These are phyloP conservation scores for Pleurotus platypus DNA, from an alignment of 768 basidiomycete genomes.

Conservation along the genomic window DNA sequence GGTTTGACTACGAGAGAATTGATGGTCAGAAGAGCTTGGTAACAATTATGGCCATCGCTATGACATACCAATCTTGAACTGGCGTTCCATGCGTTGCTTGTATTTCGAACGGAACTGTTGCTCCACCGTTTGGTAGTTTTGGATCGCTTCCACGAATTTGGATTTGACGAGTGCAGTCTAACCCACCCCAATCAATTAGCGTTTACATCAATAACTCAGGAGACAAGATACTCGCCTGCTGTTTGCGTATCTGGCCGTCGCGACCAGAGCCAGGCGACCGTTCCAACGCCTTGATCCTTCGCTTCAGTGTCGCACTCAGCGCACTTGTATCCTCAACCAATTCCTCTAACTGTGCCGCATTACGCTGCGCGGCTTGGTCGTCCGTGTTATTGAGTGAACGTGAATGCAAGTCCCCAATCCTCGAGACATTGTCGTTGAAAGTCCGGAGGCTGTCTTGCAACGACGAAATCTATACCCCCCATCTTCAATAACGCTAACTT, in stretches of 20 bases:
- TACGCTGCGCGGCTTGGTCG: constrained; percentile 59
- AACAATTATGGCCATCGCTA: background rate
- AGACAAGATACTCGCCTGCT: constrained; percentile 49
- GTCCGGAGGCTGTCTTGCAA: constrained; percentile 67
- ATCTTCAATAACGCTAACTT: background rate
- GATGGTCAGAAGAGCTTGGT: background rate
- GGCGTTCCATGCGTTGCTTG: constrained; percentile 79
- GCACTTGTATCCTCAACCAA: constrained; percentile 71
- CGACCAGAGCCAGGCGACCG: constrained; percentile 61
- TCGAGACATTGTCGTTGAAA: constrained; percentile 67
- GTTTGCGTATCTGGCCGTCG: constrained; percentile 71
- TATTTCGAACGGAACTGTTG: constrained; percentile 74
- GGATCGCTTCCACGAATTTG: constrained; percentile 84
- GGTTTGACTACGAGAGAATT: constrained; percentile 66
- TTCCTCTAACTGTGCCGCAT: constrained; percentile 59
- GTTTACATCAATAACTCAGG: background rate
- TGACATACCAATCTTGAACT: constrained; percentile 77
- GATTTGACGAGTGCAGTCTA: constrained; percentile 63
- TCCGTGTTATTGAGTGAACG: constrained; percentile 76
- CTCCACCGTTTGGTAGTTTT: constrained; percentile 81
- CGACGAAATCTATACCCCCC: constrained; percentile 57
- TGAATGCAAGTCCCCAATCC: constrained; percentile 71
- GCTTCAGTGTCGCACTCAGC: constrained; percentile 66
- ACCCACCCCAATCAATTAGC: background rate
- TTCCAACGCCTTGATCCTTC: constrained; percentile 68